Evolutionary conservation across 306 rosid genomes (phyloP).

Genomic region (Dryas drummondii): DNA sequence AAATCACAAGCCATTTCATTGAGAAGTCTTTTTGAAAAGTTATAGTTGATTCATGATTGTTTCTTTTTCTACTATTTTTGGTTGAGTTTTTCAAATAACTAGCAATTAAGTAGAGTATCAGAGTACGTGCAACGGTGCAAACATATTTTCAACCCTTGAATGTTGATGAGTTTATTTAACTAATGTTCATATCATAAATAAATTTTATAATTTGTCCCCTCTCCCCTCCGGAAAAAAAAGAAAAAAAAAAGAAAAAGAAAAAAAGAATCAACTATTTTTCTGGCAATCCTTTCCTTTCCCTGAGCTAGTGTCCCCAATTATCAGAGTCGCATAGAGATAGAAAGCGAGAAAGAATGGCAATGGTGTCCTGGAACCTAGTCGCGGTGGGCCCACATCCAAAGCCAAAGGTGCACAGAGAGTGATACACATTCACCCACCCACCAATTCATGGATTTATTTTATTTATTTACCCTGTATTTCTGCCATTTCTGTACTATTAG

Average conservation of each 20-base stretch:
- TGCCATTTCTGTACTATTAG: background rate
- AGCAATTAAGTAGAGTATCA: no score
- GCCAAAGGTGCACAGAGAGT: slow-evolving; percentile 23
- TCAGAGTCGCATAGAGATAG: slow-evolving; percentile 12
- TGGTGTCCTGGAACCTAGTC: slow-evolving; percentile 45
- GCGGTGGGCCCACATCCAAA: slow-evolving; percentile 30
- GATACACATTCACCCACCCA: background rate
- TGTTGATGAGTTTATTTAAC: no score
- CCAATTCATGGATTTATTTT: background rate
- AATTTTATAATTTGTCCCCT: no score
- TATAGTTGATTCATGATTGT: no score
- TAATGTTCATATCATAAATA: no score
- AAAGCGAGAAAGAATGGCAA: slow-evolving; percentile 36
- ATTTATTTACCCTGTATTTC: background rate
- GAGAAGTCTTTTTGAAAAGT: no score
- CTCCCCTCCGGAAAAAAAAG: no score
- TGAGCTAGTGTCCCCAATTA: background rate
- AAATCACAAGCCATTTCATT: no score
- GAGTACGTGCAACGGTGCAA: no score
- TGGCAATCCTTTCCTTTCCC: slow-evolving; percentile 32
- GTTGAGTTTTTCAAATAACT: no score
- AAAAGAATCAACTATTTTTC: slow-evolving; percentile 30
- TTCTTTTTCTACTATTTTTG: no score
- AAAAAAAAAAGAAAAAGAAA: background rate
- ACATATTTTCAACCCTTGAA: no score